A percentile compares a stretch with the other conserved stretches of the same genome.
Conservation (phyloP, 2,329 filamentous ascomycete genomes). For the Dothideomycetes sp. region DNA sequence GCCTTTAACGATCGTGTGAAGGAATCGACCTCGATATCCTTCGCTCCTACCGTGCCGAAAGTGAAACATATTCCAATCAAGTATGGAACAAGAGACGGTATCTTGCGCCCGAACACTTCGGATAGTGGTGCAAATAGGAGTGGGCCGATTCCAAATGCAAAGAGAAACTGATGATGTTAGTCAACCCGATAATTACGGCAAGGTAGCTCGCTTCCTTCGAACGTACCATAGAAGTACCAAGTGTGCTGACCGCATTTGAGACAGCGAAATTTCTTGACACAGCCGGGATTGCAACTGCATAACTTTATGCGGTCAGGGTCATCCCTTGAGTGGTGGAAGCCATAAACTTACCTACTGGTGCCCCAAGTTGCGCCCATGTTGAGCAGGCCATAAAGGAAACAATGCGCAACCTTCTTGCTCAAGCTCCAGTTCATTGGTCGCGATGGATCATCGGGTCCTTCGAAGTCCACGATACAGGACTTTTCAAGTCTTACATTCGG, state of each 20-base stretch:
- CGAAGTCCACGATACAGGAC: neutral
- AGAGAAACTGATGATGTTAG: too few species aligned
- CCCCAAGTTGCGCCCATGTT: neutral
- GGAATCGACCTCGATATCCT: neutral
- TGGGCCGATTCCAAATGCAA: constrained; percentile 49
- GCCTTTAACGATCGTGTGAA: neutral
- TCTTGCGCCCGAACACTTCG: constrained; percentile 45
- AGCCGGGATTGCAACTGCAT: neutral
- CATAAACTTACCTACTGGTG: neutral
- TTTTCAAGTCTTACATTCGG: too few species aligned
- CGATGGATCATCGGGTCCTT: neutral
- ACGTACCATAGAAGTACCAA: neutral
- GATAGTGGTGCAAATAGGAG: constrained; percentile 55
- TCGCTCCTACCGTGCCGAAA: neutral
- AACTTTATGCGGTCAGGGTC: neutral
- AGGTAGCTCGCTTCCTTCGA: too few species aligned
- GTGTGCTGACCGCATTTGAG: neutral
- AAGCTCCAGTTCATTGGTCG: neutral
- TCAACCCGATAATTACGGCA: too few species aligned
- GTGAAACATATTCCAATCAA: constrained; percentile 14
- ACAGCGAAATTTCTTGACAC: neutral
- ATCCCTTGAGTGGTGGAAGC: too few species aligned
- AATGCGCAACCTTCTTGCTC: neutral
- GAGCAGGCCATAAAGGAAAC: neutral
- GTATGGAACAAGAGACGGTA: constrained; percentile 45